Evolutionary conservation across 495 filamentous ascomycete species (phyloP).

Genomic region (Arthonia radiata): DNA sequence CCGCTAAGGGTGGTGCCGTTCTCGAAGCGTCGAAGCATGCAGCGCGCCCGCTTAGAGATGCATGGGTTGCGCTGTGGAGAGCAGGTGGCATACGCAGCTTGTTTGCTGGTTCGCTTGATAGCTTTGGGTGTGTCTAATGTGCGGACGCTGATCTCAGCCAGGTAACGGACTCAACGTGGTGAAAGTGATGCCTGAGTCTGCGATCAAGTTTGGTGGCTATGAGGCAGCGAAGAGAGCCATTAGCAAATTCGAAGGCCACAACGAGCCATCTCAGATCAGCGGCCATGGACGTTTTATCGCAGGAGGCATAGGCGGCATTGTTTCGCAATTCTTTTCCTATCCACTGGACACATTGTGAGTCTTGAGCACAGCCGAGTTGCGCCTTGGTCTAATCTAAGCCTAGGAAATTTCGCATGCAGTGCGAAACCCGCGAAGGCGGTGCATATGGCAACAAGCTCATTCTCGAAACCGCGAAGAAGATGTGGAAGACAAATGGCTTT

Average conservation of each 20-base stretch:
- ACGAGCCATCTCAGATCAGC: constrained; percentile 46
- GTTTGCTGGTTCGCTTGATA: constrained; percentile 64
- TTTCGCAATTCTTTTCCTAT: constrained; percentile 92
- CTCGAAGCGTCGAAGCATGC: constrained; percentile 39
- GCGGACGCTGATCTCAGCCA: constrained; percentile 18
- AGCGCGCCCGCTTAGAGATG: constrained; percentile 41
- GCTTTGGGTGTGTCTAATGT: constrained; percentile 1
- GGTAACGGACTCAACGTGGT: constrained; percentile 91
- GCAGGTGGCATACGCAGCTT: constrained; percentile 76
- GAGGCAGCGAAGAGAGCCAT: constrained; percentile 76
- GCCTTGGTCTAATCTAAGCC: no score
- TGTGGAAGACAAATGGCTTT: constrained; percentile 51
- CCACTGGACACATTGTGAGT: constrained; percentile 88
- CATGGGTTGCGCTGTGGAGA: constrained; percentile 51
- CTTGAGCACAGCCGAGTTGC: neutral
- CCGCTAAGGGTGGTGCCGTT: constrained; percentile 47
- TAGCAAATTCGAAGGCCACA: constrained; percentile 68
- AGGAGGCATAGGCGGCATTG: constrained; percentile 72
- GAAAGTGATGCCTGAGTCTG: constrained; percentile 95
- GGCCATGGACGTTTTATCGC: constrained; percentile 65
- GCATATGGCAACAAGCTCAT: constrained; percentile 68
- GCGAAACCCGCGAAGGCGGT: constrained; percentile 70
- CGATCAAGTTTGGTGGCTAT: constrained; percentile 91
- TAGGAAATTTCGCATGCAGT: constrained; percentile 90
- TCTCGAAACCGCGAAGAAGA: constrained; percentile 52